A percentile compares a stretch with the other conserved stretches of the same genome.
Conservation (phyloP, 306 rosid genomes). For the Abrus pulchellus region DNA sequence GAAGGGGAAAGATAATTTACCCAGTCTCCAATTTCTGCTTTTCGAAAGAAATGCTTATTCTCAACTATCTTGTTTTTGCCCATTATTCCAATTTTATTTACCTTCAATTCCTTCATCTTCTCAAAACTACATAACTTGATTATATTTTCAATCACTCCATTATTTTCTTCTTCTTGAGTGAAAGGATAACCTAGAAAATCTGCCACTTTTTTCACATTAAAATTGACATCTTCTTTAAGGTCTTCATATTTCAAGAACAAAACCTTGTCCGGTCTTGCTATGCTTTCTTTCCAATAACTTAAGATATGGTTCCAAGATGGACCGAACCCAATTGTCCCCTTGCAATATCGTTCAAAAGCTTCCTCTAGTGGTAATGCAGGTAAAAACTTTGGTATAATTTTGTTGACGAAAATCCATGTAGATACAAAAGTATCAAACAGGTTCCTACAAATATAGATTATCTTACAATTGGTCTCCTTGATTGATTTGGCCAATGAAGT, state of each 20-base stretch:
- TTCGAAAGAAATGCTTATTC: slow-evolving; percentile 63
- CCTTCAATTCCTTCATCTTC: slow-evolving; percentile 59
- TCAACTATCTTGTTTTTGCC: slow-evolving; percentile 43
- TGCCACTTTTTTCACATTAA: slow-evolving; percentile 1
- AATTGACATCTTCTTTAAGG: slow-evolving; percentile 5
- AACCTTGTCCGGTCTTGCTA: not conserved
- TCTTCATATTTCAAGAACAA: slow-evolving; percentile 13
- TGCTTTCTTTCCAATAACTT: slow-evolving; percentile 1
- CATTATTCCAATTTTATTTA: slow-evolving; percentile 55
- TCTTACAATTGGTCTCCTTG: not conserved
- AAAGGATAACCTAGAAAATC: slow-evolving; percentile 10
- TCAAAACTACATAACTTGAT: slow-evolving; percentile 47
- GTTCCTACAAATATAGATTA: slow-evolving; percentile 5
- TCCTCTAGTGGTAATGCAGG: not conserved
- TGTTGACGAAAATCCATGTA: not conserved
- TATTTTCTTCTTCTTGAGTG: not conserved
- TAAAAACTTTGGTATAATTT: not conserved
- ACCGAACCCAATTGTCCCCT: not conserved
- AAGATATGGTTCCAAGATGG: slow-evolving; percentile 14
- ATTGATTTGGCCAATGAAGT: not conserved
- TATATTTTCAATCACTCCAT: not conserved
- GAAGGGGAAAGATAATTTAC: slow-evolving; percentile 59
- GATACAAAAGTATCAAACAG: not conserved
- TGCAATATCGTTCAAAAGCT: slow-evolving; percentile 13
- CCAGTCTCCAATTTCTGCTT: slow-evolving; percentile 70